These are phyloP conservation scores for Adansonia rubrostipa DNA, from an alignment of 441 rosid genomes.

Conservation along the genomic window DNA sequence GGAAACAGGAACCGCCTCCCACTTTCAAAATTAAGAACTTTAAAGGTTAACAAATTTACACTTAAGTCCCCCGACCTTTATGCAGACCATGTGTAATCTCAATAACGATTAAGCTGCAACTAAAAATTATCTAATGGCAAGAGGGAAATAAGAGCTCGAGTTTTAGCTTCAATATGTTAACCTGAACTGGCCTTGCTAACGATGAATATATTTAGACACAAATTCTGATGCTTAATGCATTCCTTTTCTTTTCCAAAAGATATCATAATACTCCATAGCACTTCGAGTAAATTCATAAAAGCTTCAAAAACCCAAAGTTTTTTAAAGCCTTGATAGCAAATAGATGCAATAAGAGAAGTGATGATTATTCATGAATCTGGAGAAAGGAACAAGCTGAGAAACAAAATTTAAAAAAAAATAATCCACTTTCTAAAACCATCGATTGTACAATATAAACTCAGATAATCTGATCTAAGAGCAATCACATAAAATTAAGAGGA, in stretches of 20 bases:
- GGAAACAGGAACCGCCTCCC: background rate
- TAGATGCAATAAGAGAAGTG: background rate
- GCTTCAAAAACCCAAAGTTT: background rate
- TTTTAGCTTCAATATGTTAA: background rate
- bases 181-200: background rate
- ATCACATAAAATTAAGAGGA: background rate
- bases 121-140: background rate
- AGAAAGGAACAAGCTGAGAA: background rate
- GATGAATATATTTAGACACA: background rate
- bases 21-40: background rate
- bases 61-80: background rate
- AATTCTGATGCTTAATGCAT: background rate
- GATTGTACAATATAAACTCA: background rate
- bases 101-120: background rate
- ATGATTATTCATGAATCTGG: background rate
- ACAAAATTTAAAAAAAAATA: background rate
- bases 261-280: background rate
- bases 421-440: constrained; percentile 23
- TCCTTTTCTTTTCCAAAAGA: background rate
- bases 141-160: background rate
- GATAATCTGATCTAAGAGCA: constrained; percentile 19
- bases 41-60: background rate
- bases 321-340: background rate
- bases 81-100: background rate
- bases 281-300: background rate